Base-by-base conservation (phyloP, 805 yeast species). In the Hanseniaspora singularis region DNA sequence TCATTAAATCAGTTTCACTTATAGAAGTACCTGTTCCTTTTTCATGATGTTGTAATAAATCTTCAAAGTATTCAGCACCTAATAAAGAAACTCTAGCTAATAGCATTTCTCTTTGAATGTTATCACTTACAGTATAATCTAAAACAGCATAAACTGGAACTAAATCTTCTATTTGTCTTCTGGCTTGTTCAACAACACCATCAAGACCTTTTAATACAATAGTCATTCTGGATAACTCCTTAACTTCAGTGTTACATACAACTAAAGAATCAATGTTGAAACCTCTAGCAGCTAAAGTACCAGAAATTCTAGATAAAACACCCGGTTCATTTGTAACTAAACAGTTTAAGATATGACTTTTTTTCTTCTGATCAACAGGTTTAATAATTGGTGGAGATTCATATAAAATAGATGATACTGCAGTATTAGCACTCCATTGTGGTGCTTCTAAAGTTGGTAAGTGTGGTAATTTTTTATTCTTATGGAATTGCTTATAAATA, bases 261-360 rank as follows among this genome's bases (percentile, higher is more conserved):
- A 92, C 96, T 53, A 92, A 73, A 10, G 97, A 89, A 64, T 92
- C 98, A 59, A 92, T 92, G 69, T 92, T 92, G 77, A 92, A 92
- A 15, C 98, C 98, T 64, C 98, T 76, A 33, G 96, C 97, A 32
- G 98, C 98, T 55, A 92, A 73, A 46, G 95, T 87, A 47, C 96
- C 96, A 6, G 96, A 82, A 36, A 92, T 84, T 47, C 89, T 76
- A 30, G 95, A 81, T 57, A 92, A 70, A 38, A 92, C 98, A 72
- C 98, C 98, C 7, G 98, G 97, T 67, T 92, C 98, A 65, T 92
- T 89, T 67, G 92, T 97, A 15, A 92, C 98, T 61, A 92, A 73
- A 69, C 98, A 92, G 73, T 89, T 92, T 62, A 92, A 72, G 38
- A 92, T 94, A 57, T 92, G 98, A 58, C 83, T 83, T 54, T 81